Conservation (phyloP, 306 rosid genomes). For the Dryas octopetala region DNA sequence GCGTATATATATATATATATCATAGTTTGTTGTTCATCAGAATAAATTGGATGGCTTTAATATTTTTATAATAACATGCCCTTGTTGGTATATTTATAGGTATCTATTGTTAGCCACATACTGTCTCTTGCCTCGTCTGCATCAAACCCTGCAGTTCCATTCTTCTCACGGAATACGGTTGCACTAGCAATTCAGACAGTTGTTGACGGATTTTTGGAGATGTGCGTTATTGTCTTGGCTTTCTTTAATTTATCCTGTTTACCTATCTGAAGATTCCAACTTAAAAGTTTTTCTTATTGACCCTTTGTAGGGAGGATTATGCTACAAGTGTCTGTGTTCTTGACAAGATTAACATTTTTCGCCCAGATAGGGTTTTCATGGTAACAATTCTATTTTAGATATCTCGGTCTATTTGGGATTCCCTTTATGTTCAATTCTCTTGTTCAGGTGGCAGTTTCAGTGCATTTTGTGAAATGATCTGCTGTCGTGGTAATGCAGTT, state of each 20-base stretch:
- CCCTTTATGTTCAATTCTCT: constrained; percentile 9
- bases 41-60: constrained; percentile 15
- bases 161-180: constrained; percentile 59
- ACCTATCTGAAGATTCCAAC: constrained; percentile 9
- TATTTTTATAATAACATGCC: not conserved
- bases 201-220: constrained; percentile 89
- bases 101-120: constrained; percentile 75
- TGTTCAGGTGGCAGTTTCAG: constrained; percentile 23
- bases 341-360: constrained; percentile 85
- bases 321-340: constrained; percentile 46
- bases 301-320: constrained; percentile 55
- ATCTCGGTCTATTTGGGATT: not conserved
- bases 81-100: constrained; percentile 46
- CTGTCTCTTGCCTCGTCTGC: constrained; percentile 72
- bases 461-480: constrained; percentile 30
- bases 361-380: constrained; percentile 89
- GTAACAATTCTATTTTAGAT: constrained; percentile 36
- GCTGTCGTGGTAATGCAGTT: constrained; percentile 56
- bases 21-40: constrained; percentile 1
- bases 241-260: constrained; percentile 7
- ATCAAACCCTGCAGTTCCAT: constrained; percentile 66
- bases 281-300: constrained; percentile 31
- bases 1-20: not conserved
- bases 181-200: constrained; percentile 60
- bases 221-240: constrained; percentile 41